phyloP scores from a whole-genome alignment of 148 eudicot genomes.

The Gaultheria prostrata region DNA sequence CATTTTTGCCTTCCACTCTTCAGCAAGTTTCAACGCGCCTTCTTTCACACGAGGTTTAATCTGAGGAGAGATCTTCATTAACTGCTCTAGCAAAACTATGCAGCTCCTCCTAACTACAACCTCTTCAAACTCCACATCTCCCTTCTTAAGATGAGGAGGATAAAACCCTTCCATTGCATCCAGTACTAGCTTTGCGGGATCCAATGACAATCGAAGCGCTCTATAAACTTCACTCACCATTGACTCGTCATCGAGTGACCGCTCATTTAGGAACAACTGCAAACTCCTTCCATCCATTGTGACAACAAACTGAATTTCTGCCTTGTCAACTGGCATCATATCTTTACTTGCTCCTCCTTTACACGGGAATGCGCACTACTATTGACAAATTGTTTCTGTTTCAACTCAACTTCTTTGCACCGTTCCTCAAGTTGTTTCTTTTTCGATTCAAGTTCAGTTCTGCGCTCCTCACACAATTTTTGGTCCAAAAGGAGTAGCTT shows the following conservation, averaged over 20 bases:
- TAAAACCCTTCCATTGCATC: conserved; percentile 64
- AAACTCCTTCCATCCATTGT: conserved; percentile 50
- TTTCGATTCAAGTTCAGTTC: conserved; percentile 17
- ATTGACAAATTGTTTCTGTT: conserved; percentile 10
- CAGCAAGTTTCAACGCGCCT: conserved; percentile 43
- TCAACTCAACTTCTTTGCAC: conserved; percentile 18
- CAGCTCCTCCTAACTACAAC: conserved; percentile 45
- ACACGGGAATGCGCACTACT: not conserved
- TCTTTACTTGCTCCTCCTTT: conserved; percentile 6
- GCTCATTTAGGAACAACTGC: conserved; percentile 38
- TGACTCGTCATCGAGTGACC: conserved; percentile 27
- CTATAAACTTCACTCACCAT: conserved; percentile 38
- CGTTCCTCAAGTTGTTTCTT: conserved; percentile 23
- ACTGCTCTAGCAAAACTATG: conserved; percentile 46
- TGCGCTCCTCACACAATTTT: not conserved
- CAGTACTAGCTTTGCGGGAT: conserved; percentile 55
- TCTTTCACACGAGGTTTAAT: conserved; percentile 32
- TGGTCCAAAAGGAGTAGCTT: conserved; percentile 8
- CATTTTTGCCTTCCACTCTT: conserved; percentile 46
- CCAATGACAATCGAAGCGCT: conserved; percentile 37
- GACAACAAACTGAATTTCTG: conserved; percentile 34
- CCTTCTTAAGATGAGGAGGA: conserved; percentile 36
- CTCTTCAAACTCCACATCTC: conserved; percentile 23
- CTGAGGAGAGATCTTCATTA: conserved; percentile 29
- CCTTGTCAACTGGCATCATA: not conserved